Conservation (phyloP, 257 asterid genomes). For the Euphrasia confusa region DNA sequence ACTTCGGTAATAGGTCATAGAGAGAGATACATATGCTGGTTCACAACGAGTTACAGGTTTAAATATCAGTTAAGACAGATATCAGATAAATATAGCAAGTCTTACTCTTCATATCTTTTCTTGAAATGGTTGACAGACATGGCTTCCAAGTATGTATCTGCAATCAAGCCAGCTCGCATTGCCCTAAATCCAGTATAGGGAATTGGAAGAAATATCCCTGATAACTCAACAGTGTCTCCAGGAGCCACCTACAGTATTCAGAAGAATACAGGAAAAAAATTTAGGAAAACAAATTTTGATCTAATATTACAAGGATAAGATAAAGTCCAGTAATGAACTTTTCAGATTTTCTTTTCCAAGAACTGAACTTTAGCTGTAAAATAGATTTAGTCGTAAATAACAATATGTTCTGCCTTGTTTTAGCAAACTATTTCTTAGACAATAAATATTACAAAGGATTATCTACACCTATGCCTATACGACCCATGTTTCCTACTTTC, state of each 20-base stretch:
- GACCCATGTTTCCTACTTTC: not conserved
- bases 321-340: slow-evolving; percentile 1
- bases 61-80: slow-evolving; percentile 1
- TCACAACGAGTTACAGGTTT: not conserved
- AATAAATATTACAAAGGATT: not conserved
- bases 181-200: slow-evolving; percentile 97
- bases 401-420: not conserved
- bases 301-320: slow-evolving; percentile 6
- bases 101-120: slow-evolving; percentile 97
- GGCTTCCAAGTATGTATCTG: slow-evolving; percentile 96
- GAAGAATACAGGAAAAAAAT: slow-evolving; percentile 14
- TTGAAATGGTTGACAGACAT: slow-evolving; percentile 89
- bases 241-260: slow-evolving; percentile 68
- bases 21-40: slow-evolving; percentile 4
- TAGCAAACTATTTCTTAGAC: not conserved
- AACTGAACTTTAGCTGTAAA: slow-evolving; percentile 3
- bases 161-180: slow-evolving; percentile 97
- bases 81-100: slow-evolving; percentile 1
- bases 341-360: not conserved
- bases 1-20: not conserved
- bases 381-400: not conserved
- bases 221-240: slow-evolving; percentile 88
- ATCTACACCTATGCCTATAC: not conserved
- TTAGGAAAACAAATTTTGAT: slow-evolving; percentile 6
- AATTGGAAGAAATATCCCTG: slow-evolving; percentile 94